Evolutionary conservation across 306 rosid species (phyloP).

Genomic region (Fragaria vesca): DNA sequence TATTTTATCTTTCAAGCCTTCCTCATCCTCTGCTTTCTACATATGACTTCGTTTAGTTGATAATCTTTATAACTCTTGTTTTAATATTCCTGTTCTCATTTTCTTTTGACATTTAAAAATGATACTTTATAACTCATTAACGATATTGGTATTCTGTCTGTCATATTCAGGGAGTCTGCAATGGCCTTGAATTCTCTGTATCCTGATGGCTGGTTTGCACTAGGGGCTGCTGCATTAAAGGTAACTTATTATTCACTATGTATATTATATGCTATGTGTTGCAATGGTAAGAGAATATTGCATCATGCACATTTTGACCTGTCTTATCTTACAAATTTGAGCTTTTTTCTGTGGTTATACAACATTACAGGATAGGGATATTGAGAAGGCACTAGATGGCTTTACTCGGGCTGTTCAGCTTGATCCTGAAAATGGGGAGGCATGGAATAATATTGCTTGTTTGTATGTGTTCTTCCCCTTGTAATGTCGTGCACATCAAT

Average conservation of each 20-base stretch:
- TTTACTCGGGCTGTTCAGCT: conserved; percentile 97
- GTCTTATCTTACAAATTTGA: conserved; percentile 14
- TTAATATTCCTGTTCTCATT: not conserved
- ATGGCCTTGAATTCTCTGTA: conserved; percentile 90
- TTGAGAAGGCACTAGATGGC: conserved; percentile 90
- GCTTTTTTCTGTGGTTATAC: conserved; percentile 20
- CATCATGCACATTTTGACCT: conserved; percentile 10
- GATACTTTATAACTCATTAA: not conserved
- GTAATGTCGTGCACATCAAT: not conserved
- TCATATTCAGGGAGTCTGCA: conserved; percentile 80
- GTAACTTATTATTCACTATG: conserved; percentile 36
- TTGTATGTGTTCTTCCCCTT: conserved; percentile 54
- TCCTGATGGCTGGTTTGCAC: conserved; percentile 97
- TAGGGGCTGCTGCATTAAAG: conserved; percentile 98
- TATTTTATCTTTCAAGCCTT: conserved; percentile 18
- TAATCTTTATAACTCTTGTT: not conserved
- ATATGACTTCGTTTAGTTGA: not conserved
- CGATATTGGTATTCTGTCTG: not conserved
- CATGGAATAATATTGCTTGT: conserved; percentile 99
- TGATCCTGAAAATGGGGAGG: conserved; percentile 98
- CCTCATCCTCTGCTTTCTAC: not conserved
- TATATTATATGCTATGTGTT: not conserved
- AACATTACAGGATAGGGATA: conserved; percentile 73
- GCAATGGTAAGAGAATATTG: conserved; percentile 6
- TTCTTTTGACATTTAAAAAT: not conserved